Evolutionary conservation across 2,329 filamentous ascomycete species (phyloP).

Genomic region (Capronia coronata): DNA sequence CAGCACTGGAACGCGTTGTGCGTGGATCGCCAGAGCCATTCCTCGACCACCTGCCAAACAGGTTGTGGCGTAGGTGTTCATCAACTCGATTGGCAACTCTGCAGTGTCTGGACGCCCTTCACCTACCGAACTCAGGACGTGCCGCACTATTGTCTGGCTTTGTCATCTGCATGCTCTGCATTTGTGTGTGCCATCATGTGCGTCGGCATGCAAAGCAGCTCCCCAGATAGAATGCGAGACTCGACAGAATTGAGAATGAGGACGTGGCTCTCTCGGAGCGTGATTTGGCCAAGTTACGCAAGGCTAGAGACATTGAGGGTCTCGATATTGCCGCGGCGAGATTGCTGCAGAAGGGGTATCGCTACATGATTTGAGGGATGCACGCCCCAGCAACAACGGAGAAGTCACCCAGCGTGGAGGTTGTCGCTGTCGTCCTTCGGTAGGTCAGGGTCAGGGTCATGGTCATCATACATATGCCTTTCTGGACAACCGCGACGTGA

Average conservation of each 20-base stretch:
- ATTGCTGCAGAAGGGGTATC: conserved; percentile 49
- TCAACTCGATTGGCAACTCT: conserved; percentile 51
- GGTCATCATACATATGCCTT: no score
- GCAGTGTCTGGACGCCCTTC: conserved; percentile 48
- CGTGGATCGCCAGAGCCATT: conserved; percentile 48
- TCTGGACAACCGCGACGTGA: no score
- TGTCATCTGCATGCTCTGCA: conserved; percentile 41
- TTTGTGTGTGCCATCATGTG: conserved; percentile 34
- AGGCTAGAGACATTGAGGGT: conserved; percentile 48
- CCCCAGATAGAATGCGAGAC: conserved; percentile 44
- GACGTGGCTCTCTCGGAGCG: conserved; percentile 42
- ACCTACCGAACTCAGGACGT: conserved; percentile 40
- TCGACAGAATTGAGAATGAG: conserved; percentile 47
- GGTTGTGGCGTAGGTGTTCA: conserved; percentile 50
- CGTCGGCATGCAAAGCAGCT: conserved; percentile 36
- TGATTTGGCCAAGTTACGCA: conserved; percentile 44
- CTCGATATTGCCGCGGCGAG: conserved; percentile 47
- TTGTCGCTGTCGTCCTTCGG: no score
- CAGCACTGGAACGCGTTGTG: conserved; percentile 43
- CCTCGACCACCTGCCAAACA: conserved; percentile 50
- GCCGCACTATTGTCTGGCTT: conserved; percentile 38
- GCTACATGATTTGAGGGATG: conserved; percentile 44
- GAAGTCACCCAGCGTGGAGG: no score
- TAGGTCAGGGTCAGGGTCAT: no score
- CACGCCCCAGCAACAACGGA: no score